Evolutionary conservation across 2,329 filamentous ascomycete genomes (phyloP), one percentile per base, ranked within the genome.

Genomic region (Didymella sp.): DNA sequence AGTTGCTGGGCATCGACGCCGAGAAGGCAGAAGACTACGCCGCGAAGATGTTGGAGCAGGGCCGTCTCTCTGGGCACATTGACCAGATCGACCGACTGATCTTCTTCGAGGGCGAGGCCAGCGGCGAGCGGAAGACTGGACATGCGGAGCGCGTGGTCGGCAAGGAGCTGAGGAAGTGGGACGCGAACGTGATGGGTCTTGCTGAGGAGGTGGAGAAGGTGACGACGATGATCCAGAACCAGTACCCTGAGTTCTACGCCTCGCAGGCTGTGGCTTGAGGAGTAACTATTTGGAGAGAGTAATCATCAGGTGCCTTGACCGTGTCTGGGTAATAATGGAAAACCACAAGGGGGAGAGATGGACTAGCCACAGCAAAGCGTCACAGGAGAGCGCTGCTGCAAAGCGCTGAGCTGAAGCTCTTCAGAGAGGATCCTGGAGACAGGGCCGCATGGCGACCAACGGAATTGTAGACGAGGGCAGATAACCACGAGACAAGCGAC

Each of bases 1-100:
- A 83, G 35, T 83, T 97, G 33, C 81, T 99, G 13, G 92, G 91
- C 0, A 82, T 97, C 4, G 86, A 91, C 56, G 86, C 86, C 0
- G 90, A 90, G 48, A 89, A 88, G 74, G 94, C 94, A 3, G 95
- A 99, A 80, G 88, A 90, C 56, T 97, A 95, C 51, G 95, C 94
- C 12, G 92, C 94, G 4, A 85, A 87, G 67, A 99, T 99, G 95
- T 91, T 99, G 68, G 93, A 98, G 80, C 93, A 97, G 76, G 92
- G 91, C 9, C 87, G 95, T 28, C 78, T 99, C 48, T 86, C 89
- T 3, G 95, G 94, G 7, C 87, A 89, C 55, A 98, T 99, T 70
- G 94, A 99, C 77, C 95, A 99, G 80, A 93, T 99, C 55, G 91
- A 92, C 54, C 85, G 89, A 13, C 80, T 93, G 11, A 93, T 99